Evolutionary conservation across 1,284 basidiomycete species (phyloP).

Genomic region (Marasmius sp.): DNA sequence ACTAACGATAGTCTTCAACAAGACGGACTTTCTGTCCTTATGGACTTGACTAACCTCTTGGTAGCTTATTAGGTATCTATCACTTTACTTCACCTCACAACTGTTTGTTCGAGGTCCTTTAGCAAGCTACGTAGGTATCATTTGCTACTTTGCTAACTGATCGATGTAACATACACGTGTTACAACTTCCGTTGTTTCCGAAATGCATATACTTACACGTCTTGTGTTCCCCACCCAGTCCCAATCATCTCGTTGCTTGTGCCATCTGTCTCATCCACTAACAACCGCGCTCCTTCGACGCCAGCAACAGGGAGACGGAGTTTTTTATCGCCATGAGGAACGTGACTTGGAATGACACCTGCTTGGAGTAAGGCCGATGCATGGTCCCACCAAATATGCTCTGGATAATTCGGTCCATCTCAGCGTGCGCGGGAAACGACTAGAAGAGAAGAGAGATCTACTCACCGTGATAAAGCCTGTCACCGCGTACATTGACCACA

Average conservation of each 20-base stretch:
- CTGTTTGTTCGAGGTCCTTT: too few relatives aligned
- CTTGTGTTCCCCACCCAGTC: too few relatives aligned
- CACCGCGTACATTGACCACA: conserved; percentile 57
- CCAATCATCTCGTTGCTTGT: conserved; percentile 42
- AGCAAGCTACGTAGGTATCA: too few relatives aligned
- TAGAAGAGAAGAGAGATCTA: not conserved
- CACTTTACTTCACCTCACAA: too few relatives aligned
- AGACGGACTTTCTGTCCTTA: too few relatives aligned
- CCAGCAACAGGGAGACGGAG: conserved; percentile 44
- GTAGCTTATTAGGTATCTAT: too few relatives aligned
- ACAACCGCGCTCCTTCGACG: conserved; percentile 35
- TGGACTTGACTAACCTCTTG: too few relatives aligned
- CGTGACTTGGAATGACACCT: conserved; percentile 37
- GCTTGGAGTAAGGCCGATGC: conserved; percentile 41
- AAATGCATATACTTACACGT: too few relatives aligned
- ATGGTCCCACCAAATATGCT: conserved; percentile 54
- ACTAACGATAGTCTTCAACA: not conserved
- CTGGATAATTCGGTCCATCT: conserved; percentile 20
- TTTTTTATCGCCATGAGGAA: conserved; percentile 16
- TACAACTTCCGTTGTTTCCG: too few relatives aligned
- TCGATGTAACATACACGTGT: too few relatives aligned
- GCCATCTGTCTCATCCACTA: conserved; percentile 39
- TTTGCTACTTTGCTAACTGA: too few relatives aligned
- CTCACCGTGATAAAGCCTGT: conserved; percentile 47
- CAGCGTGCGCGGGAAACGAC: not conserved